Percentiles rank a stretch among this genome's conserved stretches.
phyloP scores from a whole-genome alignment of 2,329 filamentous ascomycete genomes.

The Davidsoniella australis region DNA sequence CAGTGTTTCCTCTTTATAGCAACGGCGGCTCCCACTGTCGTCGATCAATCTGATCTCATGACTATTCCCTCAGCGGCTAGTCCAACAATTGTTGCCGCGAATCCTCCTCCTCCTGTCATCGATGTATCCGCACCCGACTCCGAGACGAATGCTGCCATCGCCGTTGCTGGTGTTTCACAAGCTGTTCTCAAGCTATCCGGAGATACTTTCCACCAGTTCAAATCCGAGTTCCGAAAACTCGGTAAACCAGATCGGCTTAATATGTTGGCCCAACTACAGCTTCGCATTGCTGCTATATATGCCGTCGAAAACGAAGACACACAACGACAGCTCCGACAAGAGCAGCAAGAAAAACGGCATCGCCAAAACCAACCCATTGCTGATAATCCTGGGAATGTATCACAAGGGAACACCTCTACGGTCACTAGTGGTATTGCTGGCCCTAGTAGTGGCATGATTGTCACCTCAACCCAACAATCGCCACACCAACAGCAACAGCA shows the following conservation, averaged over 20 bases:
- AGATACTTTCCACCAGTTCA: conserved; percentile 28
- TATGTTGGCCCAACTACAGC: conserved; percentile 24
- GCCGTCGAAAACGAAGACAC: conserved; percentile 28
- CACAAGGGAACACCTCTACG: conserved; percentile 10
- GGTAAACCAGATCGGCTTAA: conserved; percentile 23
- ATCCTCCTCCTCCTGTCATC: not conserved
- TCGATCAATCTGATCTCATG: conserved; percentile 7
- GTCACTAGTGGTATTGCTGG: conserved; percentile 12
- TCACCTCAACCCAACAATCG: not conserved
- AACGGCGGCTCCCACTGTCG: not conserved
- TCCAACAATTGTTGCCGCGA: not conserved
- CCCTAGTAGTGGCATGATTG: not conserved
- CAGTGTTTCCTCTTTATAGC: not conserved
- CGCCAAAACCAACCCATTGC: conserved; percentile 7
- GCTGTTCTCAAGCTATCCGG: conserved; percentile 24
- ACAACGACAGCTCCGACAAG: conserved; percentile 24
- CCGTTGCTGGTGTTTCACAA: conserved; percentile 25
- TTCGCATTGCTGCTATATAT: conserved; percentile 27
- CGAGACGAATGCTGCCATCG: conserved; percentile 23
- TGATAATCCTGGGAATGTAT: not conserved
- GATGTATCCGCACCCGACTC: conserved; percentile 20
- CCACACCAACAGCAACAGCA: conserved; percentile 5
- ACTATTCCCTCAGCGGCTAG: not conserved
- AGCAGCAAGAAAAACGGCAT: conserved; percentile 23
- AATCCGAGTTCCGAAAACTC: conserved; percentile 27